Conservation (phyloP, 192 early-diverging fungal species). For the Paraglomus occultum region DNA sequence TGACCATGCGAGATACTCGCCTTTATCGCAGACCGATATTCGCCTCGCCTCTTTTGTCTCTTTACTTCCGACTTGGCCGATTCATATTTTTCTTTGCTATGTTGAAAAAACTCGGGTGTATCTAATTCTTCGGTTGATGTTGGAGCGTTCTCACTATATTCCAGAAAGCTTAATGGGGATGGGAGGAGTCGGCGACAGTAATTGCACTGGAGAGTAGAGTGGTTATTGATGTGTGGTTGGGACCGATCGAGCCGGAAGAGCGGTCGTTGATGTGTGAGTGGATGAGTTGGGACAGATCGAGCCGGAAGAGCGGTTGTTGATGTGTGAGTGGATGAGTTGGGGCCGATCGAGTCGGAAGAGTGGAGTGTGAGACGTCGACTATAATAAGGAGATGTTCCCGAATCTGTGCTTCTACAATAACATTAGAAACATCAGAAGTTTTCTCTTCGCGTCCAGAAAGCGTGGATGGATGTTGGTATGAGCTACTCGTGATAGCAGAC, state of each 20-base stretch:
- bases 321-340: background rate
- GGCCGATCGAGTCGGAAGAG: conserved; percentile 4
- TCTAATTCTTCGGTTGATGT: conserved; percentile 26
- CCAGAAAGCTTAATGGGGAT: background rate
- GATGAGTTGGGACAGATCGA: conserved; percentile 4
- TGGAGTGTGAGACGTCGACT: too few species aligned
- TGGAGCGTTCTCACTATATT: conserved; percentile 20
- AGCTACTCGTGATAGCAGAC: too few species aligned
- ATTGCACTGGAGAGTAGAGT: conserved; percentile 33
- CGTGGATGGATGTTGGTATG: too few species aligned
- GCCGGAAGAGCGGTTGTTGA: background rate
- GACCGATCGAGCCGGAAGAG: conserved; percentile 6
- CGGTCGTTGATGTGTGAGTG: background rate
- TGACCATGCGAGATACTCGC: background rate
- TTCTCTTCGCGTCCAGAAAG: too few species aligned
- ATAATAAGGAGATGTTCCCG: too few species aligned
- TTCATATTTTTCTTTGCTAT: conserved; percentile 29
- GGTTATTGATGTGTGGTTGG: conserved; percentile 29
- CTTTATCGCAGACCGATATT: too few species aligned
- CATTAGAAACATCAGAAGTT: too few species aligned
- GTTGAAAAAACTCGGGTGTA: conserved; percentile 24
- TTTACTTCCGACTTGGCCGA: conserved; percentile 21
- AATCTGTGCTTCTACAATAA: too few species aligned
- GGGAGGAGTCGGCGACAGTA: conserved; percentile 7
- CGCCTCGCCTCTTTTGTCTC: conserved; percentile 27